phyloP scores from a whole-genome alignment of 306 rosid species.

The Macrotyloma uniflorum region DNA sequence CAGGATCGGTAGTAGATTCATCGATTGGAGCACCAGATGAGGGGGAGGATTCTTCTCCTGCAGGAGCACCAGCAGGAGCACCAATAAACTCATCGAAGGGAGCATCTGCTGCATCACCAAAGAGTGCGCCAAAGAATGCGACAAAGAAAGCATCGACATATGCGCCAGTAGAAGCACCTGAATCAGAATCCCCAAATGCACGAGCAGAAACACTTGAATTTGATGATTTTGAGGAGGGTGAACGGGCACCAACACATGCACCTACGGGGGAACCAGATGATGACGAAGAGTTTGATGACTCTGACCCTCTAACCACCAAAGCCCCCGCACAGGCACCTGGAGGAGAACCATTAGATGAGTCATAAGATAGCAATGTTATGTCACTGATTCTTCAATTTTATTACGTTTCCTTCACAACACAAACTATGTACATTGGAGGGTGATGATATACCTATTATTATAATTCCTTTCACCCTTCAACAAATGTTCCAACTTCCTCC shows the following conservation, averaged over 20 bases:
- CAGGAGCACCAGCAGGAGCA: background rate
- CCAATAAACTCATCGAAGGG: background rate
- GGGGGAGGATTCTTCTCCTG: background rate
- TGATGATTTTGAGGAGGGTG: background rate
- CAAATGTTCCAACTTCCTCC: background rate
- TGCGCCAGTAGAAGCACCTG: background rate
- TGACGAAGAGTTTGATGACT: background rate
- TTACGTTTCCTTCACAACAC: background rate
- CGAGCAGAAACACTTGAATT: background rate
- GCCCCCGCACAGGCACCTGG: slow-evolving; percentile 1
- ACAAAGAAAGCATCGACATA: too few species aligned
- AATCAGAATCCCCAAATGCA: background rate
- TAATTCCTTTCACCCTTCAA: background rate
- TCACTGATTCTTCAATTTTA: background rate
- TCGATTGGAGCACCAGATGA: slow-evolving; percentile 20
- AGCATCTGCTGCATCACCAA: too few species aligned
- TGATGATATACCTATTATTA: too few species aligned
- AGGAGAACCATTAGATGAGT: background rate
- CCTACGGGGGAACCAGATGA: background rate
- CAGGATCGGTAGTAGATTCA: slow-evolving; percentile 26
- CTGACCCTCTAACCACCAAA: background rate
- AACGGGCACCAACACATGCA: background rate
- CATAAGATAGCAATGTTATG: background rate
- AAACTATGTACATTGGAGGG: background rate
- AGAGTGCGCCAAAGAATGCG: slow-evolving; percentile 7